Evolutionary conservation across 768 basidiomycete genomes (phyloP).

Genomic region (Mycena galopus): DNA sequence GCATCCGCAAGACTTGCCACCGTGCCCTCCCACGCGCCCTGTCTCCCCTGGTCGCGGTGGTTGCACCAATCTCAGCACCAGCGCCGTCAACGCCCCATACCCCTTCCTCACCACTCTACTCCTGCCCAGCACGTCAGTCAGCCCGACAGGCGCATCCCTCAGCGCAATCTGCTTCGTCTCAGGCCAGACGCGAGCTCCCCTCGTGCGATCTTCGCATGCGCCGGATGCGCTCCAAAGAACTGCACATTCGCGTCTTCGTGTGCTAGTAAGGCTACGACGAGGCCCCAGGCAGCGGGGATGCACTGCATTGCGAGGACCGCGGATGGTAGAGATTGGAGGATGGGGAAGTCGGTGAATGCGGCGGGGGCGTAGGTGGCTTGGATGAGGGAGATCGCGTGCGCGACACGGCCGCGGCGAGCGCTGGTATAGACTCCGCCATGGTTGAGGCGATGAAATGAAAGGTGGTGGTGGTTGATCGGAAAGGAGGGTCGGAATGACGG

Average conservation of each 20-base stretch:
- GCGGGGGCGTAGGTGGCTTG: constrained; percentile 50
- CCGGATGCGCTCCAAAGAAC: constrained; percentile 95
- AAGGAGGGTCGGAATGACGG: too few species aligned
- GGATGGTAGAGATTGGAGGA: constrained; percentile 59
- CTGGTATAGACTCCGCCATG: not conserved
- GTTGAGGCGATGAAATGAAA: too few species aligned
- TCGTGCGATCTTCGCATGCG: constrained; percentile 92
- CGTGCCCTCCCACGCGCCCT: constrained; percentile 71
- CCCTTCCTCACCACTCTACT: constrained; percentile 31
- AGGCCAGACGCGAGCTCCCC: constrained; percentile 61
- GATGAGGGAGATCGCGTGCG: constrained; percentile 32
- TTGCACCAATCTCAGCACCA: constrained; percentile 21
- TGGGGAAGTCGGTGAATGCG: constrained; percentile 51
- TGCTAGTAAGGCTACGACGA: constrained; percentile 82
- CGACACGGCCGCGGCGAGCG: constrained; percentile 1
- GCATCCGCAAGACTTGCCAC: constrained; percentile 71
- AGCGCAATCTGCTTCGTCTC: too few species aligned
- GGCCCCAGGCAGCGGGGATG: constrained; percentile 82
- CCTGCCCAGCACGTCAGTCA: too few species aligned
- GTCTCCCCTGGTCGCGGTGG: constrained; percentile 47
- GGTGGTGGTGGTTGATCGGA: too few species aligned
- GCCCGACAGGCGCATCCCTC: too few species aligned
- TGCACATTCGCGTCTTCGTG: constrained; percentile 86
- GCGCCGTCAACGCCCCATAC: constrained; percentile 26
- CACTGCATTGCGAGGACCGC: constrained; percentile 35